Evolutionary conservation across 305 asterid genomes (phyloP), one percentile per base, ranked within the genome.

Genomic region (Withania somnifera): DNA sequence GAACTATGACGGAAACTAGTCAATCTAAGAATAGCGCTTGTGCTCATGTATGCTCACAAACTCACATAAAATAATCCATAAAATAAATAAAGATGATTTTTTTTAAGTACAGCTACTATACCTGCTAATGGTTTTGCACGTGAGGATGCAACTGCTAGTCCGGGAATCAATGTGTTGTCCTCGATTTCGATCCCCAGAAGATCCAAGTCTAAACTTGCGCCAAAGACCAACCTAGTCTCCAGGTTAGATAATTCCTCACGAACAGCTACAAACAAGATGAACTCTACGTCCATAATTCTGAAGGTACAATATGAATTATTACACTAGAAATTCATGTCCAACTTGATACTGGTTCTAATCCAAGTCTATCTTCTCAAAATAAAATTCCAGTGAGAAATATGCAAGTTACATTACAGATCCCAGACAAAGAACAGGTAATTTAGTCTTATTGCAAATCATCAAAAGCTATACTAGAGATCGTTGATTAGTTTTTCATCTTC

Each of bases 51-150:
- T 26, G 13, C 40, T 14, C 26, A 26, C 36, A 64, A 32, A 32
- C 50, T 34, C 26, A 9, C 47, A 64, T 17, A 64, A 34, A 64
- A 28, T 14, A 42, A 38, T 40, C 32, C 52, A 26, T 38, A 22
- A 73, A 14, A 45, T 14, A 40, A 42, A 45, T 24, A 22, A 42
- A 11, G 38, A n/a, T n/a, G n/a, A n/a, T n/a, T n/a, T n/a, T n/a
- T n/a, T n/a, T n/a, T n/a, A n/a, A 17, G 61, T 75, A 15, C 40
- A 15, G 8, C 45, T 75, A 50, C 17, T 6, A 42, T 78, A 93
- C 98, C 98, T 88, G 99, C 99, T 69, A 96, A 87, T 77, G 99
- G 94, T 83, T 84, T 84, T 63, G 99, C 98, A 57, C 98, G 94
- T 15, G 98, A 96, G 75, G 98, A 82, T 77, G 98, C 90, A 83